These are phyloP conservation scores for Metarhizium brunneum DNA, from an alignment of 2,329 filamentous ascomycete genomes.

Conservation along the genomic window DNA sequence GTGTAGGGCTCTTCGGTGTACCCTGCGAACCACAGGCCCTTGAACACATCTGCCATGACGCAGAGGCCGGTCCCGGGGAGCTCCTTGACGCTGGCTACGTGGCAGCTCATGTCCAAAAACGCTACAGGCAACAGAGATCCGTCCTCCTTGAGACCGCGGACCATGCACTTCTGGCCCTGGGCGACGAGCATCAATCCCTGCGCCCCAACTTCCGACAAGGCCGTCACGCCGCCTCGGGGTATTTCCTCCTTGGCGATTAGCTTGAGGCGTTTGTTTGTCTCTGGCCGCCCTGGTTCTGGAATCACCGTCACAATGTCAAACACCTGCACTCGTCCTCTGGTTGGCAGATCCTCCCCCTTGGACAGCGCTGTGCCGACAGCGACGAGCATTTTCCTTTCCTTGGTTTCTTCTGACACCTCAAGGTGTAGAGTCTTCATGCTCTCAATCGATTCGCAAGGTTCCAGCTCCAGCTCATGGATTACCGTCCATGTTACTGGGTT, in stretches of 20 bases:
- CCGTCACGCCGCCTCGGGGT: constrained; percentile 81
- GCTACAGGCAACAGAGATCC: constrained; percentile 86
- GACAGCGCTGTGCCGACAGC: constrained; percentile 76
- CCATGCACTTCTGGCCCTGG: constrained; percentile 96
- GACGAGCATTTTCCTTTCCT: constrained; percentile 74
- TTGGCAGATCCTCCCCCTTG: constrained; percentile 84
- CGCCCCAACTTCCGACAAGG: constrained; percentile 72
- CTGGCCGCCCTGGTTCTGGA: constrained; percentile 74
- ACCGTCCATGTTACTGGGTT: constrained; percentile 69
- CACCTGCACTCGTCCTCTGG: constrained; percentile 77
- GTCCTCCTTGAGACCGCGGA: constrained; percentile 90
- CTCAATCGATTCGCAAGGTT: constrained; percentile 67
- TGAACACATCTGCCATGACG: constrained; percentile 80
- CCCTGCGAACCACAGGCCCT: constrained; percentile 91
- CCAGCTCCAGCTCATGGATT: constrained; percentile 67
- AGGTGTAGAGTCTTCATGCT: constrained; percentile 76
- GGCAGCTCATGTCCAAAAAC: constrained; percentile 96
- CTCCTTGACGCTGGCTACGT: constrained; percentile 78
- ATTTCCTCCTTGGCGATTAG: constrained; percentile 85
- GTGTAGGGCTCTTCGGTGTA: constrained; percentile 97
- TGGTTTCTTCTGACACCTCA: constrained; percentile 84
- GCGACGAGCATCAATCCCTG: constrained; percentile 84
- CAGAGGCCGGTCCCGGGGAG: constrained; percentile 77
- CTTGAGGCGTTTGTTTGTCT: constrained; percentile 79
- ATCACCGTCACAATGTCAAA: constrained; percentile 90